Conservation (phyloP, 805 yeast species). For the Spathaspora gorwiae region DNA sequence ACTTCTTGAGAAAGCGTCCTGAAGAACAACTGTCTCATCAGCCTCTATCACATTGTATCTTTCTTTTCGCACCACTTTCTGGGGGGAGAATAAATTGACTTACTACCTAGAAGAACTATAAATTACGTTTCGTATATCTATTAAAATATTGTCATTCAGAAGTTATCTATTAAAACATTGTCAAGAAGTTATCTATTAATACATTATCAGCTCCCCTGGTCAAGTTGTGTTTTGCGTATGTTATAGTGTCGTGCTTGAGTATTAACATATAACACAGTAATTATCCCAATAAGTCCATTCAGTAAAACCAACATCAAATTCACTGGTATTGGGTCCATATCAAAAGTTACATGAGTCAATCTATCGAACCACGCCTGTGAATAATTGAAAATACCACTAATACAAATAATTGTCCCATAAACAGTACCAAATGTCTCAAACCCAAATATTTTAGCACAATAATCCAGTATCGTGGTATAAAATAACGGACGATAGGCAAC, state of each 20-base stretch:
- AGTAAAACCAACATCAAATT: constrained; percentile 34
- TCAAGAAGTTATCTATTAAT: too few species aligned
- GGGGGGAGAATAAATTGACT: too few species aligned
- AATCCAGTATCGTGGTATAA: constrained; percentile 54
- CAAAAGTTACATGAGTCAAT: constrained; percentile 46
- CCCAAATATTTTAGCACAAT: constrained; percentile 61
- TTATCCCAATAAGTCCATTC: constrained; percentile 42
- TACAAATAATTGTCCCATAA: constrained; percentile 52
- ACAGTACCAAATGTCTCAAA: constrained; percentile 57
- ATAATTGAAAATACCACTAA: constrained; percentile 49
- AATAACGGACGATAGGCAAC: constrained; percentile 55
- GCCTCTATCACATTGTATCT: too few species aligned
- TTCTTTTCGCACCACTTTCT: too few species aligned
- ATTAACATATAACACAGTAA: constrained; percentile 38
- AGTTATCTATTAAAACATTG: too few species aligned
- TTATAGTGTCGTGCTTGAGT: constrained; percentile 9
- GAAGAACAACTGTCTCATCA: too few species aligned
- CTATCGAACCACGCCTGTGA: constrained; percentile 44
- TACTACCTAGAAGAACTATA: too few species aligned
- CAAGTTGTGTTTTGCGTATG: constrained; percentile 2
- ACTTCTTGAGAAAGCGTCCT: too few species aligned
- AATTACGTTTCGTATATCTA: too few species aligned
- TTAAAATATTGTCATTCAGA: too few species aligned
- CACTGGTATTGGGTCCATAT: constrained; percentile 54
- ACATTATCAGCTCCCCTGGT: too few species aligned